Percentiles rank a stretch among this genome's conserved stretches.
Conservation (phyloP, 108 stramenopile species). For the Cyclotella choctawhatcheeana region DNA sequence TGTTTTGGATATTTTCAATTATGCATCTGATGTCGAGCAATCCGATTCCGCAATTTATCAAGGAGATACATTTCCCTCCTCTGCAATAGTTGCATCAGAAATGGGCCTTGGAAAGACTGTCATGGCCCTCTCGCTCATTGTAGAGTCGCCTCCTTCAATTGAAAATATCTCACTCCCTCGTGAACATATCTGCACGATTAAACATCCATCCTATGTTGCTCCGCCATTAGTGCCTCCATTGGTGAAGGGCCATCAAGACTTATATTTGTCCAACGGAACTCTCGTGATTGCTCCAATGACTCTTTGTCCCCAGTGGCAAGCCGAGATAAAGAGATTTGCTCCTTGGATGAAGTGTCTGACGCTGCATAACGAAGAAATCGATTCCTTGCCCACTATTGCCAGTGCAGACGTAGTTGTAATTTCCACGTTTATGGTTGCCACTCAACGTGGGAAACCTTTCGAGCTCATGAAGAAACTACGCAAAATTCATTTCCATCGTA, state of each 20-base stretch:
- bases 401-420: slow-evolving; percentile 6
- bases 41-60: neutral
- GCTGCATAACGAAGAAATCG: slow-evolving; percentile 28
- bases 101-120: slow-evolving; percentile 39
- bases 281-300: slow-evolving; percentile 42
- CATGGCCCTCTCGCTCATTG: slow-evolving; percentile 27
- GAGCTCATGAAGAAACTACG: neutral
- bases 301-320: slow-evolving; percentile 34
- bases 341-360: slow-evolving; percentile 31
- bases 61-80: slow-evolving; percentile 12
- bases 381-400: slow-evolving; percentile 1
- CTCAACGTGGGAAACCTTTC: neutral
- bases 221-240: neutral
- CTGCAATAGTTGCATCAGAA: slow-evolving; percentile 18
- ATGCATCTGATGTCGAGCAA: slow-evolving; percentile 11
- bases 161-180: neutral
- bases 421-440: neutral
- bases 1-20: slow-evolving; percentile 21
- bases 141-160: slow-evolving; percentile 21
- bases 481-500: neutral
- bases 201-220: neutral
- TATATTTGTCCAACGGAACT: slow-evolving; percentile 22
- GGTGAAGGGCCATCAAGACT: neutral
- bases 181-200: neutral
- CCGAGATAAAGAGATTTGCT: slow-evolving; percentile 29